Evolutionary conservation across 2,329 filamentous ascomycete genomes (phyloP), one percentile per base, ranked within the genome.

Genomic region (Colletotrichum lindemuthianum): DNA sequence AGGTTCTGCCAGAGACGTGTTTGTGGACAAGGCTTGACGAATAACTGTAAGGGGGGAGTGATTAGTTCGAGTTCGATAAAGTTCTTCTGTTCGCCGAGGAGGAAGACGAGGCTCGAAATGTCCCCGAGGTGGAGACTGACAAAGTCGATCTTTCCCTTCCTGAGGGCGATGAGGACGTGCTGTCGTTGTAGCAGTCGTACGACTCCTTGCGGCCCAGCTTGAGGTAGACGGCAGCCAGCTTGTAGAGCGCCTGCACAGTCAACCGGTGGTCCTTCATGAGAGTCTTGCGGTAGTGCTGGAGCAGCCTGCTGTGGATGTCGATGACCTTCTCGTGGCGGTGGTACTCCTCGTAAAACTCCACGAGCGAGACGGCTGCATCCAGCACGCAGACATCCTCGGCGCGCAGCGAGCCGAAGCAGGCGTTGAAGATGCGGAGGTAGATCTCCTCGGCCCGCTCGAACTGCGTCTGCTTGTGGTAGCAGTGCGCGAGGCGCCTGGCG

Each of bases 51-150:
- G n/a, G 16, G 2, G 32, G 2, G 6, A 8, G 2, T 9, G 32
- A 16, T 37, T 52, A 65, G 69, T 67, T 84, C 81, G 10, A 84
- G 77, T 53, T 82, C 80, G 16, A 72, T 70, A 63, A 77, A 82
- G 69, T 84, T 81, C 60, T 76, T 70, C 61, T 84, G 81, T 32
- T 79, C 77, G 36, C 82, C 82, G 2, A 86, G 75, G 4, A 85
- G 73, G 9, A 76, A 76, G 34, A 83, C 75, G 2, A 84, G 73
- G 8, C 78, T 78, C 15, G 77, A 77, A 1, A 85, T 71, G 41
- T 84, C 81, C 37, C 78, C 74, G 55, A 82, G 77, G 16, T 75
- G 74, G 13, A 85, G 69, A 9, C 77, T 74, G 12, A 77, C 72
- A 44, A 84, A 75, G 61, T 83, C 78, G 47, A 85, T 76, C 15